Evolutionary conservation across 1,139 yeast genomes (phyloP).

Genomic region (Williopsis jadinii): DNA sequence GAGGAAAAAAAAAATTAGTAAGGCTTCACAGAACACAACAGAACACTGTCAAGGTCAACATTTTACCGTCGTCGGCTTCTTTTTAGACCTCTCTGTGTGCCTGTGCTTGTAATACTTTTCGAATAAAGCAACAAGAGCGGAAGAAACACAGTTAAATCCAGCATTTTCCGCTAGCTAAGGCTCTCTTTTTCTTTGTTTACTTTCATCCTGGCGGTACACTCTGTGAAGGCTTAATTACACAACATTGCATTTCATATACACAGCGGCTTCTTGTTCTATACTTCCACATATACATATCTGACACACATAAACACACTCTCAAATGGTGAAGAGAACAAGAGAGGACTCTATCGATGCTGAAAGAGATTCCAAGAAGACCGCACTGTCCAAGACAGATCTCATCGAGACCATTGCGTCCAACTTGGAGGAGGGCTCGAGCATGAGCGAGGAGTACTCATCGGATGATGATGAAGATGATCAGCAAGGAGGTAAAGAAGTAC

Average conservation of each 20-base stretch:
- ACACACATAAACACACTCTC: not conserved
- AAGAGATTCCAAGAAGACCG: conserved; percentile 14
- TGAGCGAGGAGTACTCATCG: conserved; percentile 10
- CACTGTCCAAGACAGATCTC: conserved; percentile 14
- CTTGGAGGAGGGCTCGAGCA: conserved; percentile 3
- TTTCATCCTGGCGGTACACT: no score
- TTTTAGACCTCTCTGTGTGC: no score
- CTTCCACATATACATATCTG: not conserved
- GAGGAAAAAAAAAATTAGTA: not conserved
- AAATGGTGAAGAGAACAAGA: conserved; percentile 16
- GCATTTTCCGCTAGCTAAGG: no score
- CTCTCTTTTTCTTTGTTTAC: no score
- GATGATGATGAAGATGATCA: conserved; percentile 16
- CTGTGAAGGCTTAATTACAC: no score
- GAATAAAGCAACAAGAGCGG: no score
- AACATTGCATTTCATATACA: no score
- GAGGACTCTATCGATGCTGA: conserved; percentile 7
- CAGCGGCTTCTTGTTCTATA: not conserved
- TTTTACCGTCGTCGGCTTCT: no score
- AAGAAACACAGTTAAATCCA: no score
- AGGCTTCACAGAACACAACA: not conserved
- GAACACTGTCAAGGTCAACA: not conserved
- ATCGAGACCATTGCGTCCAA: conserved; percentile 12
- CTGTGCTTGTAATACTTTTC: no score
- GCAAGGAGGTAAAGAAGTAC: conserved; percentile 14